These are phyloP conservation scores for Oryza meridionalis DNA, from an alignment of 176 grass and related monocot genomes.

Conservation along the genomic window DNA sequence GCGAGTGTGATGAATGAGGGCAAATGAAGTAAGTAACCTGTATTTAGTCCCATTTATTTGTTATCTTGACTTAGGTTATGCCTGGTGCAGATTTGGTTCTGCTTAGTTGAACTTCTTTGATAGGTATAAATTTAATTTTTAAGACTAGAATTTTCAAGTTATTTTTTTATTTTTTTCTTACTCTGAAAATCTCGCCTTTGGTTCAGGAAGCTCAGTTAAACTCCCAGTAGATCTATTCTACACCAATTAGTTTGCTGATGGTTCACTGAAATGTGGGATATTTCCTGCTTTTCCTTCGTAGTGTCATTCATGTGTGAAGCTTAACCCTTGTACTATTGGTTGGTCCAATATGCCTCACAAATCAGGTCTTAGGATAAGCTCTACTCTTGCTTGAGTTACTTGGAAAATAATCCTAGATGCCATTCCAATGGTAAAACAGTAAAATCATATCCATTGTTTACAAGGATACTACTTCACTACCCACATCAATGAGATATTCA, in stretches of 20 bases:
- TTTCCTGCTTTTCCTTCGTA: background rate
- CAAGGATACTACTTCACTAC: background rate
- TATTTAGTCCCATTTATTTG: background rate
- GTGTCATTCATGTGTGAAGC: background rate
- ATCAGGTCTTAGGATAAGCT: background rate
- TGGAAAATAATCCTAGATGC: background rate
- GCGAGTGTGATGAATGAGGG: background rate
- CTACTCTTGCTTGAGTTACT: background rate
- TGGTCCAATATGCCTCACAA: background rate
- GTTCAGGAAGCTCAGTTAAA: background rate
- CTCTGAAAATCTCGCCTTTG: background rate
- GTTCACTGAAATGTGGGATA: background rate
- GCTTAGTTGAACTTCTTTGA: background rate
- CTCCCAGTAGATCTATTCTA: background rate
- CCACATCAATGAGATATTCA: background rate
- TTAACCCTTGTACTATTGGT: background rate
- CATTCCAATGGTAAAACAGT: background rate
- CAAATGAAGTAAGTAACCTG: conserved; percentile 3
- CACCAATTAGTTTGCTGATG: background rate
- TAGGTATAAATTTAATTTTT: background rate
- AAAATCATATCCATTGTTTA: conserved; percentile 7
- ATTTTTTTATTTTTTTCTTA: background rate
- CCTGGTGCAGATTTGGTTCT: background rate
- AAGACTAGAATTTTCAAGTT: background rate
- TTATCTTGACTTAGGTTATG: background rate